phyloP scores from a whole-genome alignment of 495 filamentous ascomycete genomes.

The Acidiella bohemica region DNA sequence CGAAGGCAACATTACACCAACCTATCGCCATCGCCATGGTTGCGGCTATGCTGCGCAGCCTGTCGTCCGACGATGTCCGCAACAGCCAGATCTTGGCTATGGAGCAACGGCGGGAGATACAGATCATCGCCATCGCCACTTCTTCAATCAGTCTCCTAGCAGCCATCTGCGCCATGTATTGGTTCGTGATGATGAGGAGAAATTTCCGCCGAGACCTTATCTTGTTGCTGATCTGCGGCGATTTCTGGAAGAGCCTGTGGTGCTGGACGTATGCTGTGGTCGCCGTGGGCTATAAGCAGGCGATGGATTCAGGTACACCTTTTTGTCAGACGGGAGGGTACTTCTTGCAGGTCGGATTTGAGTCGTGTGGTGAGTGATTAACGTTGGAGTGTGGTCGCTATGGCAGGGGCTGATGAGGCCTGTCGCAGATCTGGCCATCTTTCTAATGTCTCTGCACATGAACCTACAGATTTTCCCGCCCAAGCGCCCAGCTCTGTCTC shows the following conservation, averaged over 20 bases:
- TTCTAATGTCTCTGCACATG: constrained; percentile 59
- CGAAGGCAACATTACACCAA: too few relatives aligned
- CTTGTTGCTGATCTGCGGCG: constrained; percentile 40
- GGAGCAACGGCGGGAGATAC: constrained; percentile 18
- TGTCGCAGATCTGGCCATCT: constrained; percentile 47
- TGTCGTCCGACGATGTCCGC: background rate
- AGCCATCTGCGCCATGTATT: constrained; percentile 45
- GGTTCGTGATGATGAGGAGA: constrained; percentile 61
- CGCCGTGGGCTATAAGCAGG: constrained; percentile 32
- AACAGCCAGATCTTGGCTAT: constrained; percentile 14
- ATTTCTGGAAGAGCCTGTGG: constrained; percentile 54
- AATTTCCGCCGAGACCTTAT: constrained; percentile 43
- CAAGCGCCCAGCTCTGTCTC: constrained; percentile 17
- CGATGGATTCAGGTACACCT: constrained; percentile 35
- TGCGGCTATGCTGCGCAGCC: background rate
- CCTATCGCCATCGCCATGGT: background rate
- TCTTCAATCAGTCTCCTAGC: constrained; percentile 41
- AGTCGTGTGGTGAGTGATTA: constrained; percentile 42
- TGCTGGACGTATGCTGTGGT: constrained; percentile 49
- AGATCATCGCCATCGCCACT: constrained; percentile 23
- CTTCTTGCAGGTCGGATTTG: constrained; percentile 47
- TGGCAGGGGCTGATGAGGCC: background rate
- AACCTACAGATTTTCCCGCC: constrained; percentile 53
- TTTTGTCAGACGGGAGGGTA: constrained; percentile 61
- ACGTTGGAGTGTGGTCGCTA: background rate